Conservation (phyloP, 257 asterid species). For the Solanum virginianum region DNA sequence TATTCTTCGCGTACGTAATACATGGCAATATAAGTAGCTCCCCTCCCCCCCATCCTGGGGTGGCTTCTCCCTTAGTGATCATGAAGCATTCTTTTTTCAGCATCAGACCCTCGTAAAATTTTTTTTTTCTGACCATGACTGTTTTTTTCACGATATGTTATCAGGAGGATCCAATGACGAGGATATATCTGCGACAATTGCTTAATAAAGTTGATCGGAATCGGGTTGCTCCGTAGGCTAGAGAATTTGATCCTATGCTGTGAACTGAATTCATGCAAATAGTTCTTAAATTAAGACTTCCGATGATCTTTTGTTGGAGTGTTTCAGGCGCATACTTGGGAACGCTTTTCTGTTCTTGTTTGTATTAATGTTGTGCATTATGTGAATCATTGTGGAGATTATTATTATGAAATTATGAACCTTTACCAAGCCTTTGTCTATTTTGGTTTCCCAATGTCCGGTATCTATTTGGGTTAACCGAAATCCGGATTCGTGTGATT, state of each 20-base stretch:
- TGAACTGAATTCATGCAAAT: slow-evolving; percentile 7
- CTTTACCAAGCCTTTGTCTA: too few relatives aligned
- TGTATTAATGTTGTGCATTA: not conserved
- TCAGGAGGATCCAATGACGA: slow-evolving; percentile 65
- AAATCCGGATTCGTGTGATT: too few relatives aligned
- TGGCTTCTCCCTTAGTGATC: not conserved
- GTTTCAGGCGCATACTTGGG: not conserved
- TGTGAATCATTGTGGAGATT: not conserved
- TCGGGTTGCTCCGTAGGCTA: slow-evolving; percentile 53
- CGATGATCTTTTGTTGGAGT: not conserved
- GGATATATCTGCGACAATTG: slow-evolving; percentile 78
- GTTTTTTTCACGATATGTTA: not conserved
- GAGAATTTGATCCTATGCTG: slow-evolving; percentile 45
- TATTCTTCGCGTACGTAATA: slow-evolving; percentile 17
- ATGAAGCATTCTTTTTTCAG: too few relatives aligned
- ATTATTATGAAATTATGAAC: not conserved
- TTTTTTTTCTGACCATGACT: not conserved
- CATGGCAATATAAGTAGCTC: not conserved
- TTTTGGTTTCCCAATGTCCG: too few relatives aligned
- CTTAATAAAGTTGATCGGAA: slow-evolving; percentile 65
- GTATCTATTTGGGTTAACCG: too few relatives aligned
- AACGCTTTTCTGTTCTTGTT: not conserved
- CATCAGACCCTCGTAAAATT: not conserved
- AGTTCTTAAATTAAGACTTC: not conserved
- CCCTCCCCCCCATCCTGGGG: not conserved